These are phyloP conservation scores for Colletotrichum costaricense DNA, from an alignment of 2,329 filamentous ascomycete genomes.

Conservation along the genomic window DNA sequence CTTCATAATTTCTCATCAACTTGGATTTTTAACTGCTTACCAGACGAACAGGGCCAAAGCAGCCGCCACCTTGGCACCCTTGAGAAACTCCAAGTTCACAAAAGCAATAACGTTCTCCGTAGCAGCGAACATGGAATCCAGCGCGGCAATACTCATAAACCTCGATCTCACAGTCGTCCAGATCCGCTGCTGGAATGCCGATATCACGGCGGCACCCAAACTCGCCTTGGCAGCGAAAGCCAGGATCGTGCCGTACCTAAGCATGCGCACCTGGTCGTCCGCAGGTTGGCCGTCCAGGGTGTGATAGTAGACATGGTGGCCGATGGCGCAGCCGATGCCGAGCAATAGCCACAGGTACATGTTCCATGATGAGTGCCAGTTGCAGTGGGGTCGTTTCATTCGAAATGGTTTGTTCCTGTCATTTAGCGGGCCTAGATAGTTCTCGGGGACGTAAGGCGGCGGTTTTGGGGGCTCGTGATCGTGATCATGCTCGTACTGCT, in stretches of 20 bases:
- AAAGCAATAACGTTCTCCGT: slow-evolving; percentile 45
- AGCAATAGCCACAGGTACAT: slow-evolving; percentile 49
- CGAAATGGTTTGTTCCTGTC: slow-evolving; percentile 1
- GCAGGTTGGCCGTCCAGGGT: slow-evolving; percentile 44
- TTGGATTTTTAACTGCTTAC: slow-evolving; percentile 32
- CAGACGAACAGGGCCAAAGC: slow-evolving; percentile 48
- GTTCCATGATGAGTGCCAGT: slow-evolving; percentile 48
- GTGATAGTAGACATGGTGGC: slow-evolving; percentile 50
- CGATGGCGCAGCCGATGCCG: slow-evolving; percentile 45
- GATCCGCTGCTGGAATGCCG: slow-evolving; percentile 40
- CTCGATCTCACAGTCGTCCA: slow-evolving; percentile 38
- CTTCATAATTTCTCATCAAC: too few species aligned
- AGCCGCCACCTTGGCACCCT: slow-evolving; percentile 46
- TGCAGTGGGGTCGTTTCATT: not conserved
- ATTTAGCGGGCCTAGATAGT: not conserved
- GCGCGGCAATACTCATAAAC: slow-evolving; percentile 35
- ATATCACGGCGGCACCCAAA: slow-evolving; percentile 46
- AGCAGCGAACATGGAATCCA: slow-evolving; percentile 47
- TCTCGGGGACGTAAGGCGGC: slow-evolving; percentile 2
- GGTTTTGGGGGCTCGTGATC: not conserved
- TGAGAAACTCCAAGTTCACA: slow-evolving; percentile 43
- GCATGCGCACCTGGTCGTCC: slow-evolving; percentile 47
- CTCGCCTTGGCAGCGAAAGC: slow-evolving; percentile 50
- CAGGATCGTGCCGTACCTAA: slow-evolving; percentile 49
- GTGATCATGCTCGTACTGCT: not conserved